A percentile compares a stretch with the other conserved stretches of the same genome.
Conservation (phyloP, 345 rosid species). For the Rhodamnia argentea region DNA sequence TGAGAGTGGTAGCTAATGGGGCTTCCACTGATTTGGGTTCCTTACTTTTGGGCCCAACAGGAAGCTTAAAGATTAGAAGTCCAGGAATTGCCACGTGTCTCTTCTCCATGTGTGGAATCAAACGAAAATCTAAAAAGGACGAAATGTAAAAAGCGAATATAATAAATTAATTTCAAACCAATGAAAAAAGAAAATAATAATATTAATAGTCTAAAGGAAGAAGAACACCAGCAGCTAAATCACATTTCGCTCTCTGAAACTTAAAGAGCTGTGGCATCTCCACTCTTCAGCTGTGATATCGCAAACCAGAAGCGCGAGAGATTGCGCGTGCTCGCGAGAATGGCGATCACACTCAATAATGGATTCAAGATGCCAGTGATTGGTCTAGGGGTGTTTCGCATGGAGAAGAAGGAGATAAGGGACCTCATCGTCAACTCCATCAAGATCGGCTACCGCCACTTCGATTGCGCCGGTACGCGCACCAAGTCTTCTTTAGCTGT, state of each 20-base stretch:
- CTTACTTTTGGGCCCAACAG: too few relatives aligned
- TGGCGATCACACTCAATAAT: conserved; percentile 62
- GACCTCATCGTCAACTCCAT: conserved; percentile 62
- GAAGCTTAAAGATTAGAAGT: too few relatives aligned
- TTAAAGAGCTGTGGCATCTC: neutral
- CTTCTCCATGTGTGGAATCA: too few relatives aligned
- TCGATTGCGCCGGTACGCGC: conserved; percentile 75
- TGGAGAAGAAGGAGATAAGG: conserved; percentile 52
- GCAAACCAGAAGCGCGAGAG: neutral
- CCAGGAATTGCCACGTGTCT: too few relatives aligned
- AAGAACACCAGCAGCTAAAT: neutral
- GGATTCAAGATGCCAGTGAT: conserved; percentile 71
- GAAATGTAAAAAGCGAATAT: too few relatives aligned
- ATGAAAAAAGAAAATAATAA: too few relatives aligned
- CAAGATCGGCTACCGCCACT: conserved; percentile 85
- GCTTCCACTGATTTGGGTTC: too few relatives aligned
- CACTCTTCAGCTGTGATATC: neutral
- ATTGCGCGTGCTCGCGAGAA: neutral
- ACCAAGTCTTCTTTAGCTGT: neutral
- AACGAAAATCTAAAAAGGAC: too few relatives aligned
- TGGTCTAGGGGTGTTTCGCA: conserved; percentile 89
- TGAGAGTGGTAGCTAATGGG: too few relatives aligned
- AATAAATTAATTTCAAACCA: too few relatives aligned
- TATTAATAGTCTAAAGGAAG: neutral
- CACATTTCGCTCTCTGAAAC: neutral